Percentiles rank a stretch among this genome's conserved stretches.
phyloP scores from a whole-genome alignment of 2,329 filamentous ascomycete species.

The Exophiala bonariae region DNA sequence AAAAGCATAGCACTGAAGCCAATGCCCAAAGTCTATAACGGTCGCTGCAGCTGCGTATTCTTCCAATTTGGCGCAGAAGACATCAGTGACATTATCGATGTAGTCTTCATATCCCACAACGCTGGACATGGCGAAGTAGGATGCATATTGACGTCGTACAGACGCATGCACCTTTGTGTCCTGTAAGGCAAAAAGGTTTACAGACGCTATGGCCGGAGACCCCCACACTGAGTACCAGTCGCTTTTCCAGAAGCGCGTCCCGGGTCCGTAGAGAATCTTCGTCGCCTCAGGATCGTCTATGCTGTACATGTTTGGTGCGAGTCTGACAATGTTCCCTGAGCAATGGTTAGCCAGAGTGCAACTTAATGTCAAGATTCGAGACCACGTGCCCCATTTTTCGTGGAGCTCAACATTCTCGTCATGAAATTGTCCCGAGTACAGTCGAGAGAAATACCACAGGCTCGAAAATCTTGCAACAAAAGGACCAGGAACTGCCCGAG shows the following conservation, averaged over 20 bases:
- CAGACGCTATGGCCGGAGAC: conserved; percentile 13
- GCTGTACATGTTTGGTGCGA: conserved; percentile 71
- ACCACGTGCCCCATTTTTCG: too few relatives aligned
- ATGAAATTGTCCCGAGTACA: too few relatives aligned
- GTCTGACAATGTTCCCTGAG: conserved; percentile 59
- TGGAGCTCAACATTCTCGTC: too few relatives aligned
- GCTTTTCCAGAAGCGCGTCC: conserved; percentile 77
- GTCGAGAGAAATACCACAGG: too few relatives aligned
- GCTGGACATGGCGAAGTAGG: conserved; percentile 51
- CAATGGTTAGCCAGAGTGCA: too few relatives aligned
- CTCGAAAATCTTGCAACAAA: too few relatives aligned
- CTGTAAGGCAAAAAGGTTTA: conserved; percentile 62
- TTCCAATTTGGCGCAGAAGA: not conserved
- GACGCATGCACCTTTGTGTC: conserved; percentile 73
- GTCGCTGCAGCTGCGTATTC: conserved; percentile 34
- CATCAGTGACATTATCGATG: conserved; percentile 69
- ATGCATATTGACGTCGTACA: conserved; percentile 70
- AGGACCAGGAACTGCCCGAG: too few relatives aligned
- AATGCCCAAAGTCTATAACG: conserved; percentile 29
- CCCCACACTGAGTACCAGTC: conserved; percentile 21
- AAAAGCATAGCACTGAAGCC: conserved; percentile 40
- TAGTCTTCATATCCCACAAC: conserved; percentile 59
- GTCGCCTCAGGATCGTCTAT: conserved; percentile 72
- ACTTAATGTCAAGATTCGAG: too few relatives aligned
- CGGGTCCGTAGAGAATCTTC: conserved; percentile 75